These are phyloP conservation scores for Cercospora sp. DNA, from an alignment of 2,329 filamentous ascomycete species.

Conservation along the genomic window DNA sequence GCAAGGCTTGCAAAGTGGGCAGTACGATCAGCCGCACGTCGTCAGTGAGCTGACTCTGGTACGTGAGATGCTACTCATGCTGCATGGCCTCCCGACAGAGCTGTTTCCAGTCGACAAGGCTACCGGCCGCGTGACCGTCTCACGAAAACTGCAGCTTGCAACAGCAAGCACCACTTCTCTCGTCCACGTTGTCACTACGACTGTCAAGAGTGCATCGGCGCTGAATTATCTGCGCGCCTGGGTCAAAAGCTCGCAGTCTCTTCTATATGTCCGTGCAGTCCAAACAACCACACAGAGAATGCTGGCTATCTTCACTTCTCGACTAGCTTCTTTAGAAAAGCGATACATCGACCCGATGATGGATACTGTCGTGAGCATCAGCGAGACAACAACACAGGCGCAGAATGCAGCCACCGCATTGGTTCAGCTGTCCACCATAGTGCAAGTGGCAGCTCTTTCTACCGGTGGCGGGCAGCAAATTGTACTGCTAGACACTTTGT, in stretches of 20 bases:
- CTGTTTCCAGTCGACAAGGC: slow-evolving; percentile 56
- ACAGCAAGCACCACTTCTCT: slow-evolving; percentile 32
- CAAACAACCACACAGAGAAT: slow-evolving; percentile 61
- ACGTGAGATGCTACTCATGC: slow-evolving; percentile 81
- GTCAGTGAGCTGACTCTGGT: slow-evolving; percentile 71
- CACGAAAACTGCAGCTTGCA: slow-evolving; percentile 8
- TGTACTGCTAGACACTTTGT: slow-evolving; percentile 76
- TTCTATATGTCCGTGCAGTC: slow-evolving; percentile 65
- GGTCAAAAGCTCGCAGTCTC: slow-evolving; percentile 38
- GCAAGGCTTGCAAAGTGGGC: slow-evolving; percentile 6
- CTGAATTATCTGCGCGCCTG: slow-evolving; percentile 54
- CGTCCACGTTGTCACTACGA: slow-evolving; percentile 44
- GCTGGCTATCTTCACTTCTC: slow-evolving; percentile 59
- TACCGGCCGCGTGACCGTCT: slow-evolving; percentile 28
- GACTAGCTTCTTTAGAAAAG: slow-evolving; percentile 61
- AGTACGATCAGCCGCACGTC: not conserved
- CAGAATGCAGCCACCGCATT: slow-evolving; percentile 57
- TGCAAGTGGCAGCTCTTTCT: slow-evolving; percentile 38
- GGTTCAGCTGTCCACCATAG: slow-evolving; percentile 62
- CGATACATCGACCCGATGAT: slow-evolving; percentile 56
- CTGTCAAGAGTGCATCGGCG: slow-evolving; percentile 51
- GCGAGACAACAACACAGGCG: slow-evolving; percentile 62
- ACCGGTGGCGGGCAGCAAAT: slow-evolving; percentile 57
- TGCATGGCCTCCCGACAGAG: slow-evolving; percentile 73
- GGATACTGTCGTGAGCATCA: slow-evolving; percentile 65